phyloP scores from a whole-genome alignment of 176 grass and related monocot species.

The Triticum dicoccoides region DNA sequence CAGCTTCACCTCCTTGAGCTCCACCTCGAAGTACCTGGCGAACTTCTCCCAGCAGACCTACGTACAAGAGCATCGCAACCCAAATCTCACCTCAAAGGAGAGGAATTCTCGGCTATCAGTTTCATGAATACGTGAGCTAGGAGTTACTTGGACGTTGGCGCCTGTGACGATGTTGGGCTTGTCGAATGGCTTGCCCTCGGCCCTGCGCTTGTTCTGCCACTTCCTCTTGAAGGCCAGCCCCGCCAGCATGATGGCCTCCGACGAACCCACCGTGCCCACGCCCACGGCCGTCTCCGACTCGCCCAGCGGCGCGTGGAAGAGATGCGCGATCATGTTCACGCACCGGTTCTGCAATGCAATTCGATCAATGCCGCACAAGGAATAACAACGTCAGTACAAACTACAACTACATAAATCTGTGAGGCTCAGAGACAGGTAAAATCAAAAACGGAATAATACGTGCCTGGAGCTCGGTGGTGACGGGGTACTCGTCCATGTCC shows the following conservation, averaged over 20 bases:
- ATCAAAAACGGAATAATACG: no score
- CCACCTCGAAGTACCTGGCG: conserved; percentile 91
- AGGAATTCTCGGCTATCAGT: no score
- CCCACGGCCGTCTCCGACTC: conserved; percentile 76
- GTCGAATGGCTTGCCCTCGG: conserved; percentile 86
- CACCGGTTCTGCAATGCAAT: conserved; percentile 62
- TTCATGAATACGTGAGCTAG: no score
- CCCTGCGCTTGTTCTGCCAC: conserved; percentile 85
- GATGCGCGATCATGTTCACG: conserved; percentile 96
- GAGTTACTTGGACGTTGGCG: conserved; percentile 24
- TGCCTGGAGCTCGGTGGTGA: conserved; percentile 63
- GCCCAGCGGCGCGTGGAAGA: conserved; percentile 83
- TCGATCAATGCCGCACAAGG: background rate
- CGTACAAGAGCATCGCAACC: background rate
- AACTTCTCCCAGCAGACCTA: conserved; percentile 99
- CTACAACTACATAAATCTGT: no score
- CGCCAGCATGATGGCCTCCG: conserved; percentile 96
- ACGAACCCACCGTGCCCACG: conserved; percentile 86
- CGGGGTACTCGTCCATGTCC: conserved; percentile 98
- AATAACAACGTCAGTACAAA: no score
- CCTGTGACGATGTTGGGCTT: conserved; percentile 69
- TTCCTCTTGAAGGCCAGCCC: conserved; percentile 85
- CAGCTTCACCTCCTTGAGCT: conserved; percentile 92
- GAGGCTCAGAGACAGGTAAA: no score
- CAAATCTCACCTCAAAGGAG: conserved; percentile 40